Conservation (phyloP, 2,329 filamentous ascomycete genomes). For the Diaporthe helianthi region DNA sequence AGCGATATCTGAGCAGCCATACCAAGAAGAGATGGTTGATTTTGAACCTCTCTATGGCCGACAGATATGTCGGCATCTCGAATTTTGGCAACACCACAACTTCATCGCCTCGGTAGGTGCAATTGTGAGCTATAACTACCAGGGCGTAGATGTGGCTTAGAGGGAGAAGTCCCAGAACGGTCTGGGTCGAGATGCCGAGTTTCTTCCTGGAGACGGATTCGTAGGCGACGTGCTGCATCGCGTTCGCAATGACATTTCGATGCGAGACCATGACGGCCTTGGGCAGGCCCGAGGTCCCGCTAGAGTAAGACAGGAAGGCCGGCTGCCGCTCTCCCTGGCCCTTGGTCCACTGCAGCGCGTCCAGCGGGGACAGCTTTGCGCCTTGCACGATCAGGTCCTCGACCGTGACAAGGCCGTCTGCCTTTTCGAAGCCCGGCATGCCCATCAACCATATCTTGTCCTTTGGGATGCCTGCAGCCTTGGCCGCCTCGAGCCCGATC, state of each 20-base stretch:
- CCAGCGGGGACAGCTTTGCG: constrained; percentile 56
- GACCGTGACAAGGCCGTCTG: constrained; percentile 66
- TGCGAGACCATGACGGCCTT: constrained; percentile 89
- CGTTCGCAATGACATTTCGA: constrained; percentile 79
- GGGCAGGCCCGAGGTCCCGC: constrained; percentile 81
- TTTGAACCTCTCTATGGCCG: constrained; percentile 70
- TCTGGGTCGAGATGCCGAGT: constrained; percentile 48
- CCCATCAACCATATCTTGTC: constrained; percentile 74
- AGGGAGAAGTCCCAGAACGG: constrained; percentile 73
- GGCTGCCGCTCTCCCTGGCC: constrained; percentile 73
- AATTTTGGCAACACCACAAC: constrained; percentile 76
- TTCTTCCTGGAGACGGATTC: constrained; percentile 48
- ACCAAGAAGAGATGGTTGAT: constrained; percentile 72
- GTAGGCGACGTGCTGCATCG: constrained; percentile 64
- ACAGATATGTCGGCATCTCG: constrained; percentile 68
- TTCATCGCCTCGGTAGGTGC: constrained; percentile 73
- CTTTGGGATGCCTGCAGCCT: constrained; percentile 66
- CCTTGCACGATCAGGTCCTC: constrained; percentile 72
- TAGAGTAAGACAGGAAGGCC: constrained; percentile 81
- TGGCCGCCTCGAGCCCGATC: constrained; percentile 69
- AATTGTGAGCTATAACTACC: constrained; percentile 71
- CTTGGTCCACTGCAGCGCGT: constrained; percentile 64
- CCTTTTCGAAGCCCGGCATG: constrained; percentile 62
- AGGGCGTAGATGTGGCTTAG: constrained; percentile 84
- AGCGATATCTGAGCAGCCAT: constrained; percentile 39